Conservation (phyloP, 176 grass and related monocot genomes). For the Triticum monococcum region DNA sequence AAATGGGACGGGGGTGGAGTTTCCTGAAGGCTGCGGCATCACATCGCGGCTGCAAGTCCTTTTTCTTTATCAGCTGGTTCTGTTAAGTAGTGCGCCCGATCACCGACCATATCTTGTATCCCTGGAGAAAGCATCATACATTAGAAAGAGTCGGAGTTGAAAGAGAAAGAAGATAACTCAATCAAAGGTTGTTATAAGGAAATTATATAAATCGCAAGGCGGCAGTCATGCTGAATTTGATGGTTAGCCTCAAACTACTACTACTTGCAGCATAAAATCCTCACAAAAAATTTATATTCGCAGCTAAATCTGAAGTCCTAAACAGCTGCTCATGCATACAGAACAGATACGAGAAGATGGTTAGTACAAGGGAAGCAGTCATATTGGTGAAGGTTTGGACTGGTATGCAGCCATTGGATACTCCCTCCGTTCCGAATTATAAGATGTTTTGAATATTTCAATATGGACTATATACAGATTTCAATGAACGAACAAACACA, state of each 20-base stretch:
- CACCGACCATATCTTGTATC: conserved; percentile 60
- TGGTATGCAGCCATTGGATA: not conserved
- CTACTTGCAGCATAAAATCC: not conserved
- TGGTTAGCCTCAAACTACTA: not conserved
- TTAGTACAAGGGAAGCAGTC: not conserved
- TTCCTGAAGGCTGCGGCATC: conserved; percentile 30
- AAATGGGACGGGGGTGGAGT: conserved; percentile 8
- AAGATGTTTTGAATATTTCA: too few relatives aligned
- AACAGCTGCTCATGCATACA: conserved; percentile 13
- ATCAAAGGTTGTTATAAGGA: not conserved
- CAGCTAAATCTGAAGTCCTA: not conserved
- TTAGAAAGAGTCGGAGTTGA: not conserved
- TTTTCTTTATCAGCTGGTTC: conserved; percentile 19
- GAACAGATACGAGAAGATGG: not conserved
- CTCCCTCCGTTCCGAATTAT: too few relatives aligned
- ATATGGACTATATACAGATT: too few relatives aligned
- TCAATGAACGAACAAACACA: too few relatives aligned
- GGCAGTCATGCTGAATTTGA: not conserved
- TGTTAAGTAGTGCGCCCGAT: conserved; percentile 10
- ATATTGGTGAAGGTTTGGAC: not conserved
- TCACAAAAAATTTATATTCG: not conserved
- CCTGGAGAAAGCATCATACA: conserved; percentile 25
- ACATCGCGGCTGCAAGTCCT: conserved; percentile 3
- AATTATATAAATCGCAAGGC: not conserved
- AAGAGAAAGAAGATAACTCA: not conserved